Evolutionary conservation across 495 filamentous ascomycete genomes (phyloP), one percentile per base, ranked within the genome.

Genomic region (Filosporella fistucella): DNA sequence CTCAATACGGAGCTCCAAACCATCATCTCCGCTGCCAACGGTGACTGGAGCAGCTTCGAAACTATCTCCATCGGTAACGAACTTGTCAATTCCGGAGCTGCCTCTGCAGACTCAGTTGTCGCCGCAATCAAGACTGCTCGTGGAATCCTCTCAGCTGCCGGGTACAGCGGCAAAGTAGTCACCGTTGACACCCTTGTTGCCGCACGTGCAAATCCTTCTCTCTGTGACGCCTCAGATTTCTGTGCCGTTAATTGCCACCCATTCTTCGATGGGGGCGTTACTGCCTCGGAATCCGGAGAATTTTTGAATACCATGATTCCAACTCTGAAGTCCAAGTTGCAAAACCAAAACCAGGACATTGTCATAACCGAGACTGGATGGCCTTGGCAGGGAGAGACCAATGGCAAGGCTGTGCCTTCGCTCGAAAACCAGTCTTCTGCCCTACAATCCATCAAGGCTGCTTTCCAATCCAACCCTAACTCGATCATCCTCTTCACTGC

Each of bases 61-160:
- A 84, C 85, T 3, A 70, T 96, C 45, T 71, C 74, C 38, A 69
- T 96, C 12, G 90, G 89, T 49, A 95, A 95, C 62, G 90, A 95
- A 54, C 66, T 85, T 26, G 80, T 94, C 56, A 86, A 89, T 57
- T 70, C 68, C 35, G 77, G 79, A 14, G 58, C 62, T n/a, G 77
- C 69, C 42, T 65, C 70, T 3, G 68, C 77, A 0, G 52, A 40
- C 0, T 64, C 78, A 17, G 77, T 86, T 12, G 64, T 76, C 3
- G 56, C 49, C 18, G 81, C 82, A 5, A 65, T 91, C 5, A 59
- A 63, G 2, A 56, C 62, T 13, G 84, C 85, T 21, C 74, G 86
- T 11, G 49, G 42, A 9, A 63, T 60, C 5, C 70, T 93, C n/a
- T 70, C 77, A 21, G 58, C 49, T 0, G 76, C 72, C 22, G 87